Conservation (phyloP, 2,329 filamentous ascomycete species). For the Phoma herbarum region DNA sequence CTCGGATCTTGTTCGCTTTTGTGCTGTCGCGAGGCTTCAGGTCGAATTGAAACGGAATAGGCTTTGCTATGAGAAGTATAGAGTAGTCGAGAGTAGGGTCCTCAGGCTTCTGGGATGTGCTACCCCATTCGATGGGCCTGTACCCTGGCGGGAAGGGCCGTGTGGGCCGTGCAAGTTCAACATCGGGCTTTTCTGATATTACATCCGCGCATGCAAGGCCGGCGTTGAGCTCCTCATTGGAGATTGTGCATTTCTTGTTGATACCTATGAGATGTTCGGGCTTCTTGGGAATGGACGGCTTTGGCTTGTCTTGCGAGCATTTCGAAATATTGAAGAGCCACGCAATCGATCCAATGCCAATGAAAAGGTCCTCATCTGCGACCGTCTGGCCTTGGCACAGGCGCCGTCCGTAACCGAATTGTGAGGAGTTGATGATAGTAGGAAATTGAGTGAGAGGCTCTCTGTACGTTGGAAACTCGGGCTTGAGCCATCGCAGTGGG, state of each 20-base stretch:
- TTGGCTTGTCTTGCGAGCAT: slow-evolving; percentile 23
- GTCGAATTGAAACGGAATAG: slow-evolving; percentile 55
- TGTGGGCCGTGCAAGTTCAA: slow-evolving; percentile 20
- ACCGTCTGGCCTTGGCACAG: slow-evolving; percentile 55
- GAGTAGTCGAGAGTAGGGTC: slow-evolving; percentile 57
- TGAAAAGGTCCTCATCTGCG: slow-evolving; percentile 54
- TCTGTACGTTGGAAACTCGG: slow-evolving; percentile 62
- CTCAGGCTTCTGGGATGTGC: slow-evolving; percentile 34
- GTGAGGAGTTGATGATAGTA: slow-evolving; percentile 62
- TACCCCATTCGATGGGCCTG: slow-evolving; percentile 36
- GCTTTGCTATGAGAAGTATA: slow-evolving; percentile 57
- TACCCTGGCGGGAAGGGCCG: slow-evolving; percentile 24
- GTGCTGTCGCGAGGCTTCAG: slow-evolving; percentile 47
- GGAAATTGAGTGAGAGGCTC: slow-evolving; percentile 62
- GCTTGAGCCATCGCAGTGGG: slow-evolving; percentile 68
- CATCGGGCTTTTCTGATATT: slow-evolving; percentile 36
- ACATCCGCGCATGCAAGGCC: slow-evolving; percentile 31
- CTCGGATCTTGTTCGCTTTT: slow-evolving; percentile 44
- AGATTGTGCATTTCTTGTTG: slow-evolving; percentile 49
- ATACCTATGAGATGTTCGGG: slow-evolving; percentile 29
- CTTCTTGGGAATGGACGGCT: slow-evolving; percentile 24
- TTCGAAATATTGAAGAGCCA: slow-evolving; percentile 56
- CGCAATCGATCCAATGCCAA: slow-evolving; percentile 55
- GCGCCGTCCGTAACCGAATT: slow-evolving; percentile 65
- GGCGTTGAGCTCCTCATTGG: slow-evolving; percentile 49